Base-by-base conservation (phyloP, 176 grass and related monocot genomes). In the Saccharum officinarum region DNA sequence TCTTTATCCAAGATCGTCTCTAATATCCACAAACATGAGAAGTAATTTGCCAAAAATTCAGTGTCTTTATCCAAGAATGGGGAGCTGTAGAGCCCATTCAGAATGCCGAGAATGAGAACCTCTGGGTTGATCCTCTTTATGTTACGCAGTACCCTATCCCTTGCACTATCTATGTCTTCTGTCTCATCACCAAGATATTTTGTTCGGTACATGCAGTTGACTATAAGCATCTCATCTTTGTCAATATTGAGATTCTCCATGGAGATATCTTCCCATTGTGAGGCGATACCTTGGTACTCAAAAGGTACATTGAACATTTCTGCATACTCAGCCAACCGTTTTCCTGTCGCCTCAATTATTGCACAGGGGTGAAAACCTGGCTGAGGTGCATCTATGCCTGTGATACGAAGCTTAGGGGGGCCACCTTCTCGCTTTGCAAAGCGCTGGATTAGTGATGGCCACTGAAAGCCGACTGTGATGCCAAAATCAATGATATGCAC, bases 401-500 rank as follows among this genome's bases (percentile, higher is more conserved):
- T 38, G 37, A 38, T 38, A 38, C 37, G 37, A 38, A 38, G 37
- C 37, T 38, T 38, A 38, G 37, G 37, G 37, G 37, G 37, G 0
- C 37, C 37, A 38, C 37, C 37, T 38, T 38, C 37, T 38, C 37
- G 37, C 5, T 38, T 38, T 91, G 86, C 79, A 25, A 95, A 75
- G 1, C 61, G 77, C 34, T 95, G 83, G 26, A 95, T 89, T 23
- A 95, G 77, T 59, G 38, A 77, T 52, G 90, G 84, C 94, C 94
- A 91, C 15, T 87, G 80, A 80, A 95, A 95, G 60, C 93, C 80
- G 13, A 91, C 67, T 2, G 69, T 31, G 55, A 95, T 95, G 8
- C 88, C 88, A 14, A 91, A 95, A 74, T 95, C 86, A 65, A 95
- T 46, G 13, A 95, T 91, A 57, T 95, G 94, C 38, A 92, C 41